phyloP scores from a whole-genome alignment of 257 asterid species.

The Ocimum tenuiflorum region DNA sequence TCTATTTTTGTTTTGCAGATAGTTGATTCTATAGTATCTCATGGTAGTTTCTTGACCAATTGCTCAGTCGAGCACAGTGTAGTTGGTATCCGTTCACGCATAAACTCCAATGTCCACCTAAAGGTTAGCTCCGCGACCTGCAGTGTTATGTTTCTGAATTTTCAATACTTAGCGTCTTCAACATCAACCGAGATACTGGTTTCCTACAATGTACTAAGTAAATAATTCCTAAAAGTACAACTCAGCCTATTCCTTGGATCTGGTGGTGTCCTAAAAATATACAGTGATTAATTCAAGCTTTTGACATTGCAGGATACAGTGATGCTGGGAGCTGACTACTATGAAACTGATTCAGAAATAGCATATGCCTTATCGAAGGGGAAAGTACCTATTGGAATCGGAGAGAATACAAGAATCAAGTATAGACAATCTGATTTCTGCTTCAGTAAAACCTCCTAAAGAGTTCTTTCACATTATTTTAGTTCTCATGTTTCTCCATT shows the following conservation, averaged over 20 bases:
- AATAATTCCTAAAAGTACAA: not conserved
- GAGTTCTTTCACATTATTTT: not conserved
- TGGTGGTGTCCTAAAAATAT: not conserved
- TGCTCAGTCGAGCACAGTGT: constrained; percentile 86
- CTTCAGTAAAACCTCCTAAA: constrained; percentile 1
- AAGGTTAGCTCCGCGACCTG: constrained; percentile 47
- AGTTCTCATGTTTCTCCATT: constrained; percentile 11
- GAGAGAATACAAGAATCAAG: constrained; percentile 93
- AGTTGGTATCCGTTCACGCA: constrained; percentile 80
- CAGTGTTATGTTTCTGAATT: not conserved
- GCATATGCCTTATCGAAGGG: constrained; percentile 63
- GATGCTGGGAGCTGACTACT: constrained; percentile 93
- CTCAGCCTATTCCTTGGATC: not conserved
- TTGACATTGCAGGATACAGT: constrained; percentile 62
- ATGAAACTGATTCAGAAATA: constrained; percentile 78
- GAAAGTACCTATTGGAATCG: constrained; percentile 83
- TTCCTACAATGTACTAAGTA: not conserved
- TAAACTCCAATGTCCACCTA: constrained; percentile 65
- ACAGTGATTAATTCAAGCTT: not conserved
- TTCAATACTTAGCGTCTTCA: not conserved
- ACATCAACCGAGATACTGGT: not conserved
- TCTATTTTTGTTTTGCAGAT: constrained; percentile 46
- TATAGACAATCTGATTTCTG: constrained; percentile 22
- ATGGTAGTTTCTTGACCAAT: constrained; percentile 78
- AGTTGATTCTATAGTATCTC: constrained; percentile 81